Percentiles rank a stretch among this genome's conserved stretches.
These are phyloP conservation scores for Trichocladium uniseriatum DNA, from an alignment of 495 filamentous ascomycete species.

Conservation along the genomic window DNA sequence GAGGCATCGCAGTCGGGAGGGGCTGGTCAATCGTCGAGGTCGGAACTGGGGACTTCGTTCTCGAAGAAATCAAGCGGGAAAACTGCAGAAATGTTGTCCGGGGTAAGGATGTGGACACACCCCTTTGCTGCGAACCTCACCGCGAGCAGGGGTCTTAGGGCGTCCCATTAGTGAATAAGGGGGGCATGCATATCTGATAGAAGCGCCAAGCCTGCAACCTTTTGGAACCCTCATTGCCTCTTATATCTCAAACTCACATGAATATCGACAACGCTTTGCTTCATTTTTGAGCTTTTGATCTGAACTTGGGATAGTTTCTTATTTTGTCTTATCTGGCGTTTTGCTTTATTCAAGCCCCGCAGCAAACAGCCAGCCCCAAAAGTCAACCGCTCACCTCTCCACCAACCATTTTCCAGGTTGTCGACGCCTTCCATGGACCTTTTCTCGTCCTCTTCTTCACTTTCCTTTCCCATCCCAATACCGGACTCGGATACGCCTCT, in stretches of 20 bases:
- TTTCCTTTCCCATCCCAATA: not conserved
- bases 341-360: too few relatives aligned
- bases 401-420: too few relatives aligned
- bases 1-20: constrained; percentile 22
- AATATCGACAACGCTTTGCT: too few relatives aligned
- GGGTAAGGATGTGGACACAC: constrained; percentile 11
- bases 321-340: too few relatives aligned
- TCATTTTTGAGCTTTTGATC: too few relatives aligned
- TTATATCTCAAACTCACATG: not conserved
- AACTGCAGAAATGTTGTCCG: constrained; percentile 2
- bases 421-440: too few relatives aligned
- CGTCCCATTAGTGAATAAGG: not conserved
- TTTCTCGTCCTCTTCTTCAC: too few relatives aligned
- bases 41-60: not conserved
- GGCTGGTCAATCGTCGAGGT: not conserved
- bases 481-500: not conserved
- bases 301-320: too few relatives aligned
- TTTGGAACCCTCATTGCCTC: not conserved
- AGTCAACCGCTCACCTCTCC: too few relatives aligned
- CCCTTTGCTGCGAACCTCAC: not conserved
- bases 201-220: too few relatives aligned
- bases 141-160: not conserved
- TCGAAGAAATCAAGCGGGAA: not conserved
- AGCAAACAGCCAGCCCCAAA: too few relatives aligned
- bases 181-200: not conserved